Percentiles rank a stretch among this genome's conserved stretches.
phyloP scores from a whole-genome alignment of 2,329 filamentous ascomycete genomes.

The Penicillium sp. region DNA sequence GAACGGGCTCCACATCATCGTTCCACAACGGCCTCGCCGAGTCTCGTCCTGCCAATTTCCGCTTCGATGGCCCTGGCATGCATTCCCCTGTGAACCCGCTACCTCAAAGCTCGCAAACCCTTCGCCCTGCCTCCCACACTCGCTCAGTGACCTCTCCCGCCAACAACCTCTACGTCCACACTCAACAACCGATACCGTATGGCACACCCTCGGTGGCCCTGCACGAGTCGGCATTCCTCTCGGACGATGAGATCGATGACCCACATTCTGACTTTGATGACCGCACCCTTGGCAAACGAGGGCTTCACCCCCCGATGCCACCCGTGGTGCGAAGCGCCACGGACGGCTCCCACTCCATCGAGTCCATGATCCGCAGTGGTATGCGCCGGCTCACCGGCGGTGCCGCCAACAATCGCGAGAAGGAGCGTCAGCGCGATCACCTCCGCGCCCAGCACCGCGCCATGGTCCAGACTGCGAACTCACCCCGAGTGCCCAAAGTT shows the following conservation, averaged over 20 bases:
- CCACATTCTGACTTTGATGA: conserved; percentile 83
- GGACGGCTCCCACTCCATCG: conserved; percentile 46
- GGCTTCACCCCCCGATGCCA: conserved; percentile 22
- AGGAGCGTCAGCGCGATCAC: conserved; percentile 48
- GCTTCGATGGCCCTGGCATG: conserved; percentile 52
- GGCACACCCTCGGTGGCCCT: conserved; percentile 48
- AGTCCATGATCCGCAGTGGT: conserved; percentile 48
- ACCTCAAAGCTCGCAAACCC: conserved; percentile 36
- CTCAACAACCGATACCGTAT: conserved; percentile 54
- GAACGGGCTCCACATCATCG: conserved; percentile 70
- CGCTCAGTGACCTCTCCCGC: conserved; percentile 83
- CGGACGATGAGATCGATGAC: conserved; percentile 77
- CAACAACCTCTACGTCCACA: conserved; percentile 49
- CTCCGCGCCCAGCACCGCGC: conserved; percentile 47
- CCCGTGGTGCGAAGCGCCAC: conserved; percentile 36
- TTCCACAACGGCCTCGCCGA: conserved; percentile 91
- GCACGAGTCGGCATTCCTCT: conserved; percentile 63
- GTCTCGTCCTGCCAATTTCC: conserved; percentile 59
- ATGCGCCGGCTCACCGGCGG: conserved; percentile 51
- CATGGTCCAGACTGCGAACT: conserved; percentile 39
- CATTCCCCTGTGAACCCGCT: conserved; percentile 50
- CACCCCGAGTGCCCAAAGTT: conserved; percentile 50
- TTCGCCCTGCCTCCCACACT: conserved; percentile 70
- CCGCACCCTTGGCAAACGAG: conserved; percentile 44
- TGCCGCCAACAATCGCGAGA: conserved; percentile 42